Conservation (phyloP, 2,329 filamentous ascomycete genomes). For the Chalara sp. region DNA sequence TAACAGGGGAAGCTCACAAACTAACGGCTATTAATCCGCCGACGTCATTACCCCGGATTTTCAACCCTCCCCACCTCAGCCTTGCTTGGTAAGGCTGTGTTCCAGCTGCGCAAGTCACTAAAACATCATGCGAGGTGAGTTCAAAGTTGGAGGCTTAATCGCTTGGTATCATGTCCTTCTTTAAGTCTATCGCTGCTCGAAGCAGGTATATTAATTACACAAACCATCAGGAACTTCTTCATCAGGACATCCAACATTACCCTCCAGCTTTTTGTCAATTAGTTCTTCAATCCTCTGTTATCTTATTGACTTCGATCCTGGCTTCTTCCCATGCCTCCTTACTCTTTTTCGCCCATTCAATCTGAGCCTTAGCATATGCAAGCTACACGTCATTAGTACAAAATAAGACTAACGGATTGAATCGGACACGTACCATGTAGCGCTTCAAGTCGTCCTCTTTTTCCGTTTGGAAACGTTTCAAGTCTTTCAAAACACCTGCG, state of each 20-base stretch:
- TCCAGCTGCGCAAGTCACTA: no score
- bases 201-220: no score
- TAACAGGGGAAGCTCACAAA: no score
- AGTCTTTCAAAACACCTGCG: conserved; percentile 76
- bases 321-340: conserved; percentile 69
- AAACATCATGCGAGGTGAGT: no score
- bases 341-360: conserved; percentile 70
- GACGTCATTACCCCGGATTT: no score
- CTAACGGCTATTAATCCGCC: no score
- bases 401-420: conserved; percentile 3
- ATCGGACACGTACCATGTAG: conserved; percentile 76
- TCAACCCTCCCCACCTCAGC: no score
- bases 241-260: not conserved
- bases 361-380: conserved; percentile 64
- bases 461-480: conserved; percentile 88
- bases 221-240: not conserved
- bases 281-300: conserved; percentile 37
- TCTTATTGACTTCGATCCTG: conserved; percentile 63
- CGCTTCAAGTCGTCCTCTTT: conserved; percentile 91
- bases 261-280: not conserved
- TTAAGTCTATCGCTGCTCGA: no score
- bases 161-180: no score
- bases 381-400: conserved; percentile 39
- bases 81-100: no score
- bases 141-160: no score